Percentiles rank a stretch among this genome's conserved stretches.
Evolutionary conservation across 2,329 filamentous ascomycete species (phyloP).

Genomic region (Aspergillus sp.): DNA sequence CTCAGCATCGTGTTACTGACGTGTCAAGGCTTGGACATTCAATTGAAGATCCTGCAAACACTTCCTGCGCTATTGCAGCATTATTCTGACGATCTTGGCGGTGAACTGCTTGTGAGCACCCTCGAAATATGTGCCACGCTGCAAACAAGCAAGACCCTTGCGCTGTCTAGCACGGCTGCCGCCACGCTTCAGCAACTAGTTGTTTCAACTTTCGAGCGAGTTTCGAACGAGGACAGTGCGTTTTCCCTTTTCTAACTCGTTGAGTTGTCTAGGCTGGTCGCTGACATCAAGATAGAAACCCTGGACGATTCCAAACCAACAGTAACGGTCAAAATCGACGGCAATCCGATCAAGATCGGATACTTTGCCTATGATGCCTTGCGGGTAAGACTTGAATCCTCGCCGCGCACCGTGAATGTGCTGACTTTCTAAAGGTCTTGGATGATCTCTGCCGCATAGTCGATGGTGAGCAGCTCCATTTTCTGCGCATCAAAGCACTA

Average conservation of each 20-base stretch:
- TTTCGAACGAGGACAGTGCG: slow-evolving; percentile 75
- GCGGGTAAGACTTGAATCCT: slow-evolving; percentile 50
- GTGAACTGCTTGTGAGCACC: slow-evolving; percentile 75
- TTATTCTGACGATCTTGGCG: slow-evolving; percentile 77
- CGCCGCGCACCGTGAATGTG: background rate
- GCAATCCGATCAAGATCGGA: slow-evolving; percentile 65
- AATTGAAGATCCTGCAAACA: slow-evolving; percentile 92
- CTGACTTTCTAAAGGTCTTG: slow-evolving; percentile 60
- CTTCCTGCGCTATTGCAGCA: slow-evolving; percentile 87
- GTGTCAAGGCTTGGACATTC: slow-evolving; percentile 70
- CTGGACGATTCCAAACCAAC: slow-evolving; percentile 54
- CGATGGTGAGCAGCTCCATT: slow-evolving; percentile 79
- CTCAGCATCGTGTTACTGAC: slow-evolving; percentile 20
- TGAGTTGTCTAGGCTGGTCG: background rate
- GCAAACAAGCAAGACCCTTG: slow-evolving; percentile 86
- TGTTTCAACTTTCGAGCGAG: slow-evolving; percentile 89
- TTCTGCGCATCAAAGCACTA: slow-evolving; percentile 74
- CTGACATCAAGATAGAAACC: slow-evolving; percentile 20
- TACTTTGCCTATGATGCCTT: slow-evolving; percentile 83
- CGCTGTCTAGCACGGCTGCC: slow-evolving; percentile 92
- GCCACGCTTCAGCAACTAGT: slow-evolving; percentile 95
- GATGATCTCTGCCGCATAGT: slow-evolving; percentile 86
- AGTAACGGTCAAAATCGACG: slow-evolving; percentile 66
- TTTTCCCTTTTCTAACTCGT: slow-evolving; percentile 14
- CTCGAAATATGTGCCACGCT: slow-evolving; percentile 90